These are phyloP conservation scores for Haematococcus lacustris DNA, from an alignment of 139 green algal genomes.

Conservation along the genomic window DNA sequence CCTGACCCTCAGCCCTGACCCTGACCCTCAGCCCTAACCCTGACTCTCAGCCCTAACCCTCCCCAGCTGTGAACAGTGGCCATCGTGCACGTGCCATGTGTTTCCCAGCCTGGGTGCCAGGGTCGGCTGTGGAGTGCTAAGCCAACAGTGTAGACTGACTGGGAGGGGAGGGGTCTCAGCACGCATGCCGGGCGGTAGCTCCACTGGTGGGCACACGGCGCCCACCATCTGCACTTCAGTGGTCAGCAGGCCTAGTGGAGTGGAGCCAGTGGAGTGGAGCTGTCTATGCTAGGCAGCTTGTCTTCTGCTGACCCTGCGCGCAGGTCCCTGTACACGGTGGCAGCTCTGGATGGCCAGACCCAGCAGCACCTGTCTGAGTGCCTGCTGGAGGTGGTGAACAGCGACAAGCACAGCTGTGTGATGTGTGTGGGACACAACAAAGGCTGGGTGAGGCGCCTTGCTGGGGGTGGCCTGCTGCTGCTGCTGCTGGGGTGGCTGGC, in stretches of 20 bases:
- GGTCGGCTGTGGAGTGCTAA: too few species aligned
- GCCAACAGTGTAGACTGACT: background rate
- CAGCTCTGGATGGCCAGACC: slow-evolving; percentile 74
- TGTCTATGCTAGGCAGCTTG: background rate
- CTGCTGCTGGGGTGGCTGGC: background rate
- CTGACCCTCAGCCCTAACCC: too few species aligned
- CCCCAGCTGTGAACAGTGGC: too few species aligned
- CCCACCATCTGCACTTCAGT: background rate
- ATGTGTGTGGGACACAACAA: slow-evolving; percentile 84
- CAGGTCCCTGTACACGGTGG: slow-evolving; percentile 73
- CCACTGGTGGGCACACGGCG: background rate
- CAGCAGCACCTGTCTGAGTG: slow-evolving; percentile 51
- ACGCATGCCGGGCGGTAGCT: background rate
- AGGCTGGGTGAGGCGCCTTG: slow-evolving; percentile 41
- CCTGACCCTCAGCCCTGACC: too few species aligned
- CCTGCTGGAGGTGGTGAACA: slow-evolving; percentile 31
- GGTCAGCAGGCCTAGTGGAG: background rate
- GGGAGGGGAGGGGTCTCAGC: background rate
- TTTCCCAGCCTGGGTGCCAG: too few species aligned
- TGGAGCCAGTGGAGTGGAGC: too few species aligned
- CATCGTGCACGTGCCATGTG: too few species aligned
- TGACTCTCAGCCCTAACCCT: too few species aligned
- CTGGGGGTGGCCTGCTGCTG: background rate
- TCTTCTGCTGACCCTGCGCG: slow-evolving; percentile 27
- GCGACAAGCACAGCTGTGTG: slow-evolving; percentile 39